phyloP scores from a whole-genome alignment of 306 rosid genomes.

The Acacia acuminata region DNA sequence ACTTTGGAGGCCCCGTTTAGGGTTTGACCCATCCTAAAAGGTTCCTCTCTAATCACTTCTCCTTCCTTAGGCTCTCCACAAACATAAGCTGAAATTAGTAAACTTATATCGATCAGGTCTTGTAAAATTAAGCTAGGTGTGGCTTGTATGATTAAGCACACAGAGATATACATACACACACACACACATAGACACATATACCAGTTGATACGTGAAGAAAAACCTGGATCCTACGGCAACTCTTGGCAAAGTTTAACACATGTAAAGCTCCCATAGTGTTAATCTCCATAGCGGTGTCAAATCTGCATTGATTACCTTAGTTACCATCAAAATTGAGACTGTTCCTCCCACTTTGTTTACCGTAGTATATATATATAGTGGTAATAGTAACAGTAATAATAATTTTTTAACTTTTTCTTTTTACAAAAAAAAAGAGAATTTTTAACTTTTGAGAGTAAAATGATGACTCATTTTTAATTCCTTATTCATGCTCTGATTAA shows the following conservation, averaged over 20 bases:
- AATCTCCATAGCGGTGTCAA: slow-evolving; percentile 32
- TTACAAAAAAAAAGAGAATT: too few relatives aligned
- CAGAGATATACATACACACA: rapidly evolving
- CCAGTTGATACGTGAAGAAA: slow-evolving; percentile 45
- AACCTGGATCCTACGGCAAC: slow-evolving; percentile 19
- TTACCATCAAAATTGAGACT: too few relatives aligned
- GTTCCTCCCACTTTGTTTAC: too few relatives aligned
- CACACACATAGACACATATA: neutral
- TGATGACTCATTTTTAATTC: neutral
- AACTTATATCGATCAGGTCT: too few relatives aligned
- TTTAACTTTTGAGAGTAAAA: neutral
- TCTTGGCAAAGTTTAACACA: slow-evolving; percentile 24
- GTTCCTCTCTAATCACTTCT: slow-evolving; percentile 34
- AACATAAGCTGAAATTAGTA: slow-evolving; percentile 38
- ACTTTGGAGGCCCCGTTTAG: neutral
- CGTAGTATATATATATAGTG: too few relatives aligned
- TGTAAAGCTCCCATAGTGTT: slow-evolving; percentile 44
- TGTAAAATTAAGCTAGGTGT: too few relatives aligned
- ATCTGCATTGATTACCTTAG: slow-evolving; percentile 17
- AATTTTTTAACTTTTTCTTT: too few relatives aligned
- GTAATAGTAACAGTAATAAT: too few relatives aligned
- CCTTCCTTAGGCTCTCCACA: slow-evolving; percentile 8
- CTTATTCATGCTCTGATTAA: too few relatives aligned
- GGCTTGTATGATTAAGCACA: neutral
- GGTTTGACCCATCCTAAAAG: slow-evolving; percentile 20